Evolutionary conservation across 2,329 filamentous ascomycete genomes (phyloP).

Genomic region (Didymellaceae sp.): DNA sequence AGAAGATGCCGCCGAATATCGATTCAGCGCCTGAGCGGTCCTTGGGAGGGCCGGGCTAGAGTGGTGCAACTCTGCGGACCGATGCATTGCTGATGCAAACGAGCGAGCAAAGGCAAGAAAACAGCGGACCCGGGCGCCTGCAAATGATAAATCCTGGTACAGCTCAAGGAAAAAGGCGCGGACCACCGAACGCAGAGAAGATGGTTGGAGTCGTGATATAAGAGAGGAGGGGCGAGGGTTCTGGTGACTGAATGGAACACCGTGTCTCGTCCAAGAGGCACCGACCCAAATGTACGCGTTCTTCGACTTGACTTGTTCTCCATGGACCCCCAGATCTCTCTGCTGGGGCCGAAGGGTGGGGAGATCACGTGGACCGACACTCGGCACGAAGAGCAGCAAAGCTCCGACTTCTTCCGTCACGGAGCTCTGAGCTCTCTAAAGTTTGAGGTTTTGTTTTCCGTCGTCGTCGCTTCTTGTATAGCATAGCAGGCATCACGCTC

Average conservation of each 20-base stretch:
- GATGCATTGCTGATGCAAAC: slow-evolving; percentile 27
- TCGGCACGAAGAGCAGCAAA: neutral
- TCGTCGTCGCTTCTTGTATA: slow-evolving; percentile 1
- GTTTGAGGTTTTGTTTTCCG: slow-evolving; percentile 13
- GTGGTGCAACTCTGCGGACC: slow-evolving; percentile 26
- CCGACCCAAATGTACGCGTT: too few relatives aligned
- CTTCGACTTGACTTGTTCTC: neutral
- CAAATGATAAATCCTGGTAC: too few relatives aligned
- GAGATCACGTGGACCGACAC: neutral
- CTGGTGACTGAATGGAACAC: too few relatives aligned
- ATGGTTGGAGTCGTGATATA: too few relatives aligned
- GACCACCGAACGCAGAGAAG: too few relatives aligned
- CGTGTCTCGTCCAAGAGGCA: too few relatives aligned
- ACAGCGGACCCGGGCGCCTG: slow-evolving; percentile 6
- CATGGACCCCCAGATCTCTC: neutral
- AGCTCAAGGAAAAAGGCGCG: too few relatives aligned
- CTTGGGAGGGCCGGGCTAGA: slow-evolving; percentile 10
- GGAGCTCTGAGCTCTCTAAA: slow-evolving; percentile 9
- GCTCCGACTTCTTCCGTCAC: slow-evolving; percentile 11
- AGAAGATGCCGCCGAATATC: slow-evolving; percentile 5
- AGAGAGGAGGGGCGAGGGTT: too few relatives aligned
- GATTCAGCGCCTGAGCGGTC: slow-evolving; percentile 4
- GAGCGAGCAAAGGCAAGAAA: slow-evolving; percentile 9
- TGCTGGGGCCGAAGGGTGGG: too few relatives aligned
- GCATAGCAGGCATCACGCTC: slow-evolving; percentile 9